Evolutionary conservation across 768 basidiomycete genomes (phyloP).

Genomic region (Boletus insuetus): DNA sequence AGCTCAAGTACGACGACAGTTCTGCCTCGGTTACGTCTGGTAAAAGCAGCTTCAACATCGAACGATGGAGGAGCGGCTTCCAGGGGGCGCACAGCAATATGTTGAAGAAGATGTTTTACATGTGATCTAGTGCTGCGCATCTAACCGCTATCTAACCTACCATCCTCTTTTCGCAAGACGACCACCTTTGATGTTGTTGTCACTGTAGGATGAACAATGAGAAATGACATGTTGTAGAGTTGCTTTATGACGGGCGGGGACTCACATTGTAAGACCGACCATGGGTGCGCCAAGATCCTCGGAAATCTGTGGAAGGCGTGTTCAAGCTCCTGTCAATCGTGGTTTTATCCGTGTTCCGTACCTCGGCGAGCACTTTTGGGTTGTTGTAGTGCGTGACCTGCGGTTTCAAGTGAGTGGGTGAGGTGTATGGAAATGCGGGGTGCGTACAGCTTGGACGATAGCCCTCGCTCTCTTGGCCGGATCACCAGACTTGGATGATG

Average conservation of each 20-base stretch:
- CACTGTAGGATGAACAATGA: conserved; percentile 38
- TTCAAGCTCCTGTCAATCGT: background rate
- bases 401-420: conserved; percentile 1
- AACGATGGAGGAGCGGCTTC: conserved; percentile 35
- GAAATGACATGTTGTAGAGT: background rate
- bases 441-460: conserved; percentile 87
- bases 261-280: conserved; percentile 89
- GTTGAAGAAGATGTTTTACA: conserved; percentile 32
- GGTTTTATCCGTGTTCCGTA: conserved; percentile 27
- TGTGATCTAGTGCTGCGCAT: conserved; percentile 23
- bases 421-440: background rate
- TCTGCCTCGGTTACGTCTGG: conserved; percentile 36
- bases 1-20: conserved; percentile 36
- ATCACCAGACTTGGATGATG: conserved; percentile 68
- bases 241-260: conserved; percentile 8
- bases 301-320: conserved; percentile 49
- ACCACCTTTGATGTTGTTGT: conserved; percentile 68
- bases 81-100: conserved; percentile 29
- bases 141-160: conserved; percentile 33
- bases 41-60: conserved; percentile 23
- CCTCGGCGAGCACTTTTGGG: conserved; percentile 86
- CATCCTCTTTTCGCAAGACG: conserved; percentile 65
- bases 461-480: conserved; percentile 92
- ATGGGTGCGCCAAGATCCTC: conserved; percentile 88
- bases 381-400: conserved; percentile 95